Evolutionary conservation across 805 yeast genomes (phyloP), one percentile per base, ranked within the genome.

Genomic region (Kuraishia ogatae): DNA sequence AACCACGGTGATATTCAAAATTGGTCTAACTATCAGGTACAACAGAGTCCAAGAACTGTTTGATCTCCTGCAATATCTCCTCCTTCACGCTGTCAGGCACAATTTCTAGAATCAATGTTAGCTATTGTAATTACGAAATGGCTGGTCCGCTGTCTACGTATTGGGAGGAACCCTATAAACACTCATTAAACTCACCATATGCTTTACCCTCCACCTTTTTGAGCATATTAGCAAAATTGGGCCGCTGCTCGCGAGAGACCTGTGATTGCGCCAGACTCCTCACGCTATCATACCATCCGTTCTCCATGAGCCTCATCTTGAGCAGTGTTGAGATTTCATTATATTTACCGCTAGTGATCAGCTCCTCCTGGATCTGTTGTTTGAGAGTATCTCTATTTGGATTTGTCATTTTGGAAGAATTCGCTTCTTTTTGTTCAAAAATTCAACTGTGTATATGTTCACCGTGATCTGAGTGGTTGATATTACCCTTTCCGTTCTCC

Each of bases 211-310:
- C 87, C 13, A 89, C 66, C 29, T 73, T 70, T 13, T 76, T 63
- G 50, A 80, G 71, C 15, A 89, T 66, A 46, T 74, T 74, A 2
- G 79, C 80, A 58, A 84, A 84, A 59, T 75, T 83, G 13, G 80
- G 74, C 11, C 68, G 66, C 46, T 72, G 75, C 23, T 73, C 72
- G n/a, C 54, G 74, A 71, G 35, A 67, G 54, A n/a, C 66, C 64
- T 48, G 61, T 57, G 19, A 58, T 61, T 39, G 53, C n/a, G 51
- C 53, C 50, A 43, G 53, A 51, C 2, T 56, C 58, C 81, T 76
- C 26, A 92, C 83, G 54, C 84, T 77, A 61, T 89, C 96, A 57
- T 81, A 82, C 97, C 97, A 92, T 5, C 97, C 97, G 1, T 85
- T 78, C 64, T 87, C 87, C 53, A 83, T 78, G 11, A 92, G 76